Percentiles rank a stretch among this genome's conserved stretches.
Conservation (phyloP, 192 early-diverging fungal species). For the Lobosporangium transversale region DNA sequence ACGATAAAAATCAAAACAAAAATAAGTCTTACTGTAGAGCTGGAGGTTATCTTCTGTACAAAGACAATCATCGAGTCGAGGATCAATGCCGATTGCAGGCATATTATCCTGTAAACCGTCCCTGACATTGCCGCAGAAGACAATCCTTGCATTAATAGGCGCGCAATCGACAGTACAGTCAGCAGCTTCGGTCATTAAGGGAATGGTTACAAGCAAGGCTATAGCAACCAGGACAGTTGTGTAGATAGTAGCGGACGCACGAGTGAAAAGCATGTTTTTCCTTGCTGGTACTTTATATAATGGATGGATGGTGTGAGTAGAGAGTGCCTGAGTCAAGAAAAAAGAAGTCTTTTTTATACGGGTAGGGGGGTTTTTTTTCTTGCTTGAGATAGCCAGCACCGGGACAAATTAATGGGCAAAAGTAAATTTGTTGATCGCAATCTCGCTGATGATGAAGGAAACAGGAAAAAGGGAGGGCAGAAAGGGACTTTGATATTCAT, state of each 20-base stretch:
- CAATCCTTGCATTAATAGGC: slow-evolving; percentile 12
- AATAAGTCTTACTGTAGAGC: slow-evolving; percentile 33
- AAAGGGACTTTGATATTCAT: no score
- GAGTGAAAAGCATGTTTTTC: neutral
- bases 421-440: no score
- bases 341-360: no score
- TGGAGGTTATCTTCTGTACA: slow-evolving; percentile 22
- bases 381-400: no score
- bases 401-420: no score
- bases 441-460: no score
- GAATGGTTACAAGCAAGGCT: slow-evolving; percentile 15
- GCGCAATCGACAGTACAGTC: slow-evolving; percentile 16
- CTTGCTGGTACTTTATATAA: no score
- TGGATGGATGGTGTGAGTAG: no score
- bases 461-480: no score
- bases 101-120: slow-evolving; percentile 14
- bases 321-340: no score
- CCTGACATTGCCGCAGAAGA: slow-evolving; percentile 13
- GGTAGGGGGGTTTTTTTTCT: no score
- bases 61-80: slow-evolving; percentile 13
- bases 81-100: slow-evolving; percentile 23
- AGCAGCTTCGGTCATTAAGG: slow-evolving; percentile 15
- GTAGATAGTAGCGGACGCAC: neutral
- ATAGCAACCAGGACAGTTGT: slow-evolving; percentile 9
- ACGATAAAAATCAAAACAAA: no score